phyloP scores from a whole-genome alignment of 1,284 basidiomycete species.

The Tetrapyrgos nigripes region DNA sequence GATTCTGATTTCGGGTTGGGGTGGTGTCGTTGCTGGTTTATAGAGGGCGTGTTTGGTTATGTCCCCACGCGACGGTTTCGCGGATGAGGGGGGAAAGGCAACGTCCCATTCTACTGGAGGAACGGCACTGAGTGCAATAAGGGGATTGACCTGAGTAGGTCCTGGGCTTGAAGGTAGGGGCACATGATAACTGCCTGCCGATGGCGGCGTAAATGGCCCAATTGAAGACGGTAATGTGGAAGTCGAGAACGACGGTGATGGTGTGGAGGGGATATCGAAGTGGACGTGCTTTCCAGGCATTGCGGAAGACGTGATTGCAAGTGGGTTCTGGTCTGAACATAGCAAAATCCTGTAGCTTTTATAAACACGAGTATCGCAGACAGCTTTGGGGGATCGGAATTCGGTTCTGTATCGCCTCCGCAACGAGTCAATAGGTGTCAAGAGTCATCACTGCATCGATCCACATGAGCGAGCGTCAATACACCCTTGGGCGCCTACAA shows the following conservation, averaged over 20 bases:
- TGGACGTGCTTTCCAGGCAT: slow-evolving; percentile 29
- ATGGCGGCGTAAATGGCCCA: slow-evolving; percentile 21
- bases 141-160: slow-evolving; percentile 14
- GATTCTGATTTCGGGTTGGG: slow-evolving; percentile 17
- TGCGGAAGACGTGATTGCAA: slow-evolving; percentile 1
- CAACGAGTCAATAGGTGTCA: not conserved
- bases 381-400: not conserved
- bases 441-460: slow-evolving; percentile 3
- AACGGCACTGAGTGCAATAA: slow-evolving; percentile 8
- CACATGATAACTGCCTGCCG: slow-evolving; percentile 13
- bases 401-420: slow-evolving; percentile 16
- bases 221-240: slow-evolving; percentile 13
- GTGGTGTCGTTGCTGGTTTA: slow-evolving; percentile 20
- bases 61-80: not conserved
- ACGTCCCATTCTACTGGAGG: slow-evolving; percentile 21
- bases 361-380: not conserved
- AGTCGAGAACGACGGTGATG: slow-evolving; percentile 18
- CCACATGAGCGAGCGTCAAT: not conserved
- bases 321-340: slow-evolving; percentile 2
- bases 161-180: slow-evolving; percentile 11
- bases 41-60: slow-evolving; percentile 6
- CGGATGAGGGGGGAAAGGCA: slow-evolving; percentile 18
- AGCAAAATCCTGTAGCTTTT: not conserved
- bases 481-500: not conserved
- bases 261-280: slow-evolving; percentile 18